Evolutionary conservation across 768 basidiomycete species (phyloP), one percentile per base, ranked within the genome.

Genomic region (Strobilomyces echinocephalus): DNA sequence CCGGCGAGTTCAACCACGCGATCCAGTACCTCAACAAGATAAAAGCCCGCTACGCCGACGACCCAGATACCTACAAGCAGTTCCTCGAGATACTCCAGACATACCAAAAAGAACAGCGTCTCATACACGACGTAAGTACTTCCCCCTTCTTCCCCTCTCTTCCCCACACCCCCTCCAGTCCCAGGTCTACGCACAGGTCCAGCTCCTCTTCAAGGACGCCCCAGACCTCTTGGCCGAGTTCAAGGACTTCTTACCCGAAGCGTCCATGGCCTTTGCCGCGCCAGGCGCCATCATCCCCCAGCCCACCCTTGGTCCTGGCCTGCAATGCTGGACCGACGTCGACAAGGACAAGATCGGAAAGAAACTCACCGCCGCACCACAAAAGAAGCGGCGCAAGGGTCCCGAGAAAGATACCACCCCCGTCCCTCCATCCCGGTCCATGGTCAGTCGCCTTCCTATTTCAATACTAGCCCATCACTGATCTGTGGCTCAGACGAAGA

Each of bases 1-100:
- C 77, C 11, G 80, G 77, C 55, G 87, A 97, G 65, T 97, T 93
- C 74, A 87, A 88, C 69, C 87, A 95, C 63, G 97, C 97, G 14
- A 98, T 98, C 58, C 85, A 92, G 63, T 99, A 95, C 69, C 85
- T 99, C 63, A 97, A 97, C 80, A 95, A 95, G 76, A 98, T 99
- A 76, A 98, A 98, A 73, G 85, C 84, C 16, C 85, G 94, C 20
- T 98, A 87, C 70, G 72, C 82, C 11, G 84, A 88, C 59, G 93
- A 97, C 55, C 84, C 88, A n/a, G 91, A 93, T 62, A 94, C 88
- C 31, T 93, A 93, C 72, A 91, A 91, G 69, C 85, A 88, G 63
- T 93, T 93, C 64, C 73, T 93, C 61, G 91, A 93, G 72, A 89
- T 93, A 44, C 72, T 93, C 56, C 91, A 93, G 72, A 82, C 86